phyloP scores from a whole-genome alignment of 2,329 filamentous ascomycete genomes.

The Pseudocercospora eumusae region DNA sequence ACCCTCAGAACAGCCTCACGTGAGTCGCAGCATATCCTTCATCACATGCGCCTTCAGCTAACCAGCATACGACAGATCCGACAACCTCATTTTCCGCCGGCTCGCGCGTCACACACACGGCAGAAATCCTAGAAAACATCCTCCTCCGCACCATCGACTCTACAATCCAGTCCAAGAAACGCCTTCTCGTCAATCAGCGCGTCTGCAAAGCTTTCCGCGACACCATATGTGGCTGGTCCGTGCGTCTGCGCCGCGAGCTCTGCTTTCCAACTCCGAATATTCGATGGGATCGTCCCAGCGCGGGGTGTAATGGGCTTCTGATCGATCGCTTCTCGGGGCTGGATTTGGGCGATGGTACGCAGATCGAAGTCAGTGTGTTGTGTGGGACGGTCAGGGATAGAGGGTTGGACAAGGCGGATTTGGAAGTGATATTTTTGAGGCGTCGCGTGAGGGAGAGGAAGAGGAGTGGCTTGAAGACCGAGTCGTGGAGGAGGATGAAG shows the following conservation, averaged over 20 bases:
- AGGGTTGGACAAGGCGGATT: background rate
- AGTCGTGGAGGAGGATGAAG: background rate
- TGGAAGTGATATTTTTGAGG: background rate
- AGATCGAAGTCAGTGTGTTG: background rate
- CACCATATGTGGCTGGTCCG: conserved; percentile 19
- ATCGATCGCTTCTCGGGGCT: background rate
- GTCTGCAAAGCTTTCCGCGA: conserved; percentile 30
- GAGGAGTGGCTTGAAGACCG: background rate
- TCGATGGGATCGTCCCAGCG: background rate
- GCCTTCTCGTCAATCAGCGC: conserved; percentile 32
- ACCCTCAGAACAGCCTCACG: background rate
- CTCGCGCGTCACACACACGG: conserved; percentile 2
- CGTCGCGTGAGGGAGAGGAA: background rate
- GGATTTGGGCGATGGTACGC: background rate
- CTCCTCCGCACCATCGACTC: background rate
- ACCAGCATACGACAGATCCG: background rate
- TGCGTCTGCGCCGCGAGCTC: background rate
- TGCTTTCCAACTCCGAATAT: background rate
- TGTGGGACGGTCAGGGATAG: background rate
- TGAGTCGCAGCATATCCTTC: background rate
- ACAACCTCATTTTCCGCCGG: background rate
- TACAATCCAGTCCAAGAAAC: background rate
- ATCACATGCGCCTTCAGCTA: background rate
- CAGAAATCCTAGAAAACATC: conserved; percentile 5
- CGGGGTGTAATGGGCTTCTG: background rate